Conservation (phyloP, 2,329 filamentous ascomycete species). For the Polychaeton citri region DNA sequence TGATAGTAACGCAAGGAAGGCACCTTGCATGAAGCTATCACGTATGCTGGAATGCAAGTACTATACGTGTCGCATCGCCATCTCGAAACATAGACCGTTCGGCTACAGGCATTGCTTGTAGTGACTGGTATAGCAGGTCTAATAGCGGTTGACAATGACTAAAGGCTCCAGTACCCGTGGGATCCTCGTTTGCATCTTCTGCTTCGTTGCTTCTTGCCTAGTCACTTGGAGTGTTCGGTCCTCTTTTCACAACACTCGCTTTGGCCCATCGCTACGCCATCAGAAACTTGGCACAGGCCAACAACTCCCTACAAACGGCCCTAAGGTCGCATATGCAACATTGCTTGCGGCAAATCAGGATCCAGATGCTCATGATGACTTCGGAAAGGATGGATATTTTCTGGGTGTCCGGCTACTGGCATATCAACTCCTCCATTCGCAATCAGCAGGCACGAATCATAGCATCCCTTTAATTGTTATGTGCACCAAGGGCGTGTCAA, state of each 20-base stretch:
- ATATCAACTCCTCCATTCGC: constrained; percentile 26
- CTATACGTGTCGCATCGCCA: too few relatives aligned
- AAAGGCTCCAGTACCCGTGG: constrained; percentile 11
- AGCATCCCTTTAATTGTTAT: constrained; percentile 26
- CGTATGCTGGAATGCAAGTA: too few relatives aligned
- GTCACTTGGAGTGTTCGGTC: constrained; percentile 18
- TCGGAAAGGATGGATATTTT: constrained; percentile 22
- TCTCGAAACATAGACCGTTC: too few relatives aligned
- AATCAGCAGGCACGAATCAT: constrained; percentile 20
- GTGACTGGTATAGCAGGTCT: too few relatives aligned
- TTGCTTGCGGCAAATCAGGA: constrained; percentile 20
- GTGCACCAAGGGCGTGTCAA: constrained; percentile 21
- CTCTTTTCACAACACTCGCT: too few relatives aligned
- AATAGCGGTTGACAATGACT: too few relatives aligned
- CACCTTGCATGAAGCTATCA: too few relatives aligned
- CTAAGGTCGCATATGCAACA: constrained; percentile 25
- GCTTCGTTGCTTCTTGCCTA: constrained; percentile 22
- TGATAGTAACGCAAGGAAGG: too few relatives aligned
- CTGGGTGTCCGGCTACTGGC: constrained; percentile 21
- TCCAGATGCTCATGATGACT: constrained; percentile 8
- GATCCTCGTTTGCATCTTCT: constrained; percentile 18
- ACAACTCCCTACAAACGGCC: constrained; percentile 2
- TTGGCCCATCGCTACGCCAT: background rate
- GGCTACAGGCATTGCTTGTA: too few relatives aligned
- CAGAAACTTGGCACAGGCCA: constrained; percentile 7